These are phyloP conservation scores for Crithidia sp. DNA, from an alignment of 208 protist species.

Conservation along the genomic window DNA sequence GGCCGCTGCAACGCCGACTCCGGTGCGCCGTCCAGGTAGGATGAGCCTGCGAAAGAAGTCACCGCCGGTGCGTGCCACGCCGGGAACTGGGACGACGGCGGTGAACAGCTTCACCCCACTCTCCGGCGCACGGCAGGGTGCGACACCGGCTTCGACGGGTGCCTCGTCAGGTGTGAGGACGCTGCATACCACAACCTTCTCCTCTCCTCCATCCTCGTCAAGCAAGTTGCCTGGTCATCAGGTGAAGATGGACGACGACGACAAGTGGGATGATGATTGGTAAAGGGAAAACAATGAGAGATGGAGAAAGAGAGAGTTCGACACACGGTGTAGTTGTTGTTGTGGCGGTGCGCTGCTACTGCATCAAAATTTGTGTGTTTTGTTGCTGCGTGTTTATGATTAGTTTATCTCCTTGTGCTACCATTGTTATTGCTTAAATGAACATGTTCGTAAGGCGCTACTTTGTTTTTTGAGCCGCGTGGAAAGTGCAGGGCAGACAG, in stretches of 20 bases:
- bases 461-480: neutral
- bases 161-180: constrained; percentile 1
- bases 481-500: neutral
- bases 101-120: neutral
- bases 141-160: neutral
- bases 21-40: constrained; percentile 4
- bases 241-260: constrained; percentile 47
- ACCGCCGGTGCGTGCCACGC: constrained; percentile 9
- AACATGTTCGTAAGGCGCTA: neutral
- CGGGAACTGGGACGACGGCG: neutral
- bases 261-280: constrained; percentile 72
- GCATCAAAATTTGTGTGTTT: constrained; percentile 3
- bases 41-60: constrained; percentile 46
- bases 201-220: constrained; percentile 1
- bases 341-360: neutral
- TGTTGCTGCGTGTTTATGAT: neutral
- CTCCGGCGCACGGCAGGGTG: neutral
- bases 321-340: neutral
- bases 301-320: neutral
- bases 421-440: neutral
- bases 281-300: neutral
- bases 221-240: constrained; percentile 11
- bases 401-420: constrained; percentile 8
- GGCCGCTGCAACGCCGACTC: neutral
- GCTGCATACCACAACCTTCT: constrained; percentile 1